Conservation (phyloP, 2,329 filamentous ascomycete species). For the Colletotrichum endophyticum region DNA sequence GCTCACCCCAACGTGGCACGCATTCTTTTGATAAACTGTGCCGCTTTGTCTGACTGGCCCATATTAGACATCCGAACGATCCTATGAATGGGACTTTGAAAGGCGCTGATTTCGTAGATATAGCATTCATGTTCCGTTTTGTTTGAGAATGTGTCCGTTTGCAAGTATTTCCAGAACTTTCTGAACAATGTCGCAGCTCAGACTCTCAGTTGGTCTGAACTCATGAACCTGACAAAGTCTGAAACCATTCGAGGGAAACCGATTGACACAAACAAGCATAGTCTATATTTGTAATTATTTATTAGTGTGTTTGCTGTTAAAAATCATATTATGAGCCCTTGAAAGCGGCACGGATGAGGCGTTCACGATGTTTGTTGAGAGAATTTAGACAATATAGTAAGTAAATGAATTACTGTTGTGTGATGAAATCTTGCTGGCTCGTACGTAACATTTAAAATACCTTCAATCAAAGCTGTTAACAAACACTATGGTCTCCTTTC, state of each 20-base stretch:
- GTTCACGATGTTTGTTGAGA: too few relatives aligned
- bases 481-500: too few relatives aligned
- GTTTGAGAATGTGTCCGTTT: background rate
- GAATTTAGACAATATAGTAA: too few relatives aligned
- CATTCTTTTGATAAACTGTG: background rate
- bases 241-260: background rate
- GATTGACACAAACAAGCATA: background rate
- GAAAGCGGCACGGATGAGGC: too few relatives aligned
- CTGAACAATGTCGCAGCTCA: background rate
- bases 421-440: too few relatives aligned
- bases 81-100: background rate
- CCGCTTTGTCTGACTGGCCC: background rate
- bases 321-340: too few relatives aligned
- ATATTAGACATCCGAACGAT: background rate
- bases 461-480: too few relatives aligned
- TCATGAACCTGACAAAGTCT: background rate
- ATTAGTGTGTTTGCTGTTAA: background rate
- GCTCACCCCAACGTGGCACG: background rate
- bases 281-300: fast-evolving
- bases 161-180: background rate
- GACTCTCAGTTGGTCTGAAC: background rate
- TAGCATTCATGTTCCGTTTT: too few relatives aligned
- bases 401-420: too few relatives aligned
- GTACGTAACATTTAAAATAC: too few relatives aligned
- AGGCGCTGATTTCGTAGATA: background rate